Base-by-base conservation (phyloP, 1,284 basidiomycete genomes). In the Naganishia sp. region DNA sequence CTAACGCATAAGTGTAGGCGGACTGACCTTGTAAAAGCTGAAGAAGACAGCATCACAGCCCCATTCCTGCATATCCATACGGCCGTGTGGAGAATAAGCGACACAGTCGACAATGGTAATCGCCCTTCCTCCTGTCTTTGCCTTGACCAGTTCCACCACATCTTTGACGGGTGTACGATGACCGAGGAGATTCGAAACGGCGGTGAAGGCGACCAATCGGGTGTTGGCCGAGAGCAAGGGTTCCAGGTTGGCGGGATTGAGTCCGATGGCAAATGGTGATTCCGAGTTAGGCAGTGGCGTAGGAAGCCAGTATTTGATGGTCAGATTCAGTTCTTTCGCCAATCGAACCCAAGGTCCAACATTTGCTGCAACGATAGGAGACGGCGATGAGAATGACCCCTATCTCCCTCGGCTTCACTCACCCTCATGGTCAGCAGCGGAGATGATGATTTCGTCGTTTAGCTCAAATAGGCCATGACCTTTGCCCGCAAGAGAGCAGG, bases 281-380 rank as follows among this genome's bases (percentile, higher is more conserved):
- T 69, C 67, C 4, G 67, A 64, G 59, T 83, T 80, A 23, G 59
- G 48, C 21, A 63, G n/a, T 0, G 82, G 80, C 50, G 81, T 79
- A 2, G 86, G 81, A 5, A 80, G 77, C 88, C 89, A 90, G 67
- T 81, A 77, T 70, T 87, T 87, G 65, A 90, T 60, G 0, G 81
- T 72, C 1, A 84, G 83, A 2, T 84, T 84, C 10, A 80, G 78
- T 6, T 87, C 83, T n/a, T 81, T 79, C 0, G 89, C 88, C 13
- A 91, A 82, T 64, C 85, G 84, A 77, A 88, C 88, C 90, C 90
- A 92, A 0, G 87, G 84, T 0, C 89, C 88, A n/a, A 79, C 83
- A 71, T 91, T 91, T 0, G 90, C 89, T 88, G 65, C 0, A 66
- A 13, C 1, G 2, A 10, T 31, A 46, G 28, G 33, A 25, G 2